Base-by-base conservation (phyloP, 1,139 yeast genomes). In the Hyphopichia pseudoburtonii region DNA sequence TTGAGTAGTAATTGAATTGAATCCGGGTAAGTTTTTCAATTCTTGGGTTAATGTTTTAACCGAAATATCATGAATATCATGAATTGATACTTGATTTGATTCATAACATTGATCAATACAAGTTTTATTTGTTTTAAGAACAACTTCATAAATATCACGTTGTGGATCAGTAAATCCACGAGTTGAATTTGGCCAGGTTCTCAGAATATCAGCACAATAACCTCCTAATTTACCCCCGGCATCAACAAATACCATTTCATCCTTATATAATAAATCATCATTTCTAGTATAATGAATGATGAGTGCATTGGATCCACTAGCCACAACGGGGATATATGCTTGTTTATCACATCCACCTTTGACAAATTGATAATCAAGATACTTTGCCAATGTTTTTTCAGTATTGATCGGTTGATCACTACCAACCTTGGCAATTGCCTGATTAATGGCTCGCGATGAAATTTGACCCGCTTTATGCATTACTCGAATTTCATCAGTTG, bases 151-250 rank as follows among this genome's bases (percentile, higher is more conserved):
- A 24, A 94, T 64, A 45, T 92, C 98, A 33, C 71, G 73, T 60
- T 94, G 98, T 1, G 96, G 80, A 3, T 67, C 78, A 1, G 85
- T 62, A 57, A 92, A 94, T 35, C 78, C 78, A 1, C 78, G 76
- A 1, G 75, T 66, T 25, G 77, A 74, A 36, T 83, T 85, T 9
- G 99, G 98, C 97, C 98, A 94, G 0, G 97, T 85, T 46, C 98
- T 73, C 2, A 97, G 89, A 33, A 94, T 92, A 60, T 94, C 99
- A 1, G 97, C 83, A 55, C 96, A 84, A 60, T 94, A 94, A 0
- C 97, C 97, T 21, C 97, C 98, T 30, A 84, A 63, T 41, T 87
- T 77, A 5, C 97, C 99, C 1, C 96, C 95, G 3, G 98, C 98
- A 61, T 94, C 99, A 5, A 92, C 88, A 35, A 92, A 76, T 6